phyloP scores from a whole-genome alignment of 1,139 yeast genomes.

The Pichia sp. region DNA sequence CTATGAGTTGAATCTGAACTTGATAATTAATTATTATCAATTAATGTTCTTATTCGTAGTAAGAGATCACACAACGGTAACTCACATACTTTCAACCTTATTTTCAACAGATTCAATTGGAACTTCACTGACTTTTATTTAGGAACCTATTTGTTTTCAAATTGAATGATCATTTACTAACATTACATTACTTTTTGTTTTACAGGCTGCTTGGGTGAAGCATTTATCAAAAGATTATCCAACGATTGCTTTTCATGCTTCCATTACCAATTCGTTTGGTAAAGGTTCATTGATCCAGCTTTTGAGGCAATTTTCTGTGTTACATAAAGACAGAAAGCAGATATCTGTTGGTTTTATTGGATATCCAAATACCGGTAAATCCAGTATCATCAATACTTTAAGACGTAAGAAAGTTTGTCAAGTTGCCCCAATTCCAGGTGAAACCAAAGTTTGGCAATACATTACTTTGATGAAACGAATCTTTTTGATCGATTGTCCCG shows the following conservation, averaged over 20 bases:
- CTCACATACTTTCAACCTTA: no score
- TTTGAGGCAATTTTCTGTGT: slow-evolving; percentile 82
- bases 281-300: slow-evolving; percentile 93
- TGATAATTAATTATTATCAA: slow-evolving; percentile 27
- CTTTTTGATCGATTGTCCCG: slow-evolving; percentile 95
- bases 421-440: slow-evolving; percentile 98
- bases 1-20: slow-evolving; percentile 15
- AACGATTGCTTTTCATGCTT: slow-evolving; percentile 95
- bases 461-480: slow-evolving; percentile 94
- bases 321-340: slow-evolving; percentile 91
- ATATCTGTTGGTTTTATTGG: slow-evolving; percentile 97
- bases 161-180: slow-evolving; percentile 35
- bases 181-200: slow-evolving; percentile 24
- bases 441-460: slow-evolving; percentile 98
- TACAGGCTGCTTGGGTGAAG: slow-evolving; percentile 97
- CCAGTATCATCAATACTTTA: slow-evolving; percentile 88
- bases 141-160: neutral
- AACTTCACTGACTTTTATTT: neutral
- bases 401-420: slow-evolving; percentile 93
- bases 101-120: neutral
- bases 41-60: slow-evolving; percentile 49
- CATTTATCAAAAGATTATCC: slow-evolving; percentile 88
- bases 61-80: slow-evolving; percentile 53
- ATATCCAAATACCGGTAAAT: slow-evolving; percentile 95
- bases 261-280: slow-evolving; percentile 95